These are phyloP conservation scores for Fraxinus ornus DNA, from an alignment of 305 asterid genomes.

Conservation along the genomic window DNA sequence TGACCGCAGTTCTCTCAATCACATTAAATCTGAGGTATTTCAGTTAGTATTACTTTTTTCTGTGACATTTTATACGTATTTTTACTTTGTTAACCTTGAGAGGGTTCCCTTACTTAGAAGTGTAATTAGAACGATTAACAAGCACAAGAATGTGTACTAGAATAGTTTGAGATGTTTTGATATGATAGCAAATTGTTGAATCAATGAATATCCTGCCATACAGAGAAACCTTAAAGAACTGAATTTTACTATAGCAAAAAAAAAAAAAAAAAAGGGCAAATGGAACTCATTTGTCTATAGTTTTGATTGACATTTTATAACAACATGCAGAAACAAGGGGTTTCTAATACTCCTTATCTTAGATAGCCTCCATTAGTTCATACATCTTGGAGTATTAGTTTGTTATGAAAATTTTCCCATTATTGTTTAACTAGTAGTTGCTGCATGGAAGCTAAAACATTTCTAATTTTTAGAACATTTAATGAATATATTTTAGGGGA, in stretches of 20 bases:
- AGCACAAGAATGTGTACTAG: neutral
- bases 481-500: neutral
- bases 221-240: neutral
- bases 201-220: neutral
- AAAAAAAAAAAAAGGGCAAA: neutral
- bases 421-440: neutral
- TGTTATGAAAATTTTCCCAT: neutral
- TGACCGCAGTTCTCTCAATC: slow-evolving; percentile 36
- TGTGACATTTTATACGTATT: neutral
- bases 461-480: neutral
- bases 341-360: neutral
- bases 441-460: neutral
- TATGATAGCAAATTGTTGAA: neutral
- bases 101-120: neutral
- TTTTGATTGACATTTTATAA: slow-evolving; percentile 1
- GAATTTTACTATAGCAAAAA: slow-evolving; percentile 11
- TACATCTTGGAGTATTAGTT: neutral
- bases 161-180: neutral
- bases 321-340: neutral
- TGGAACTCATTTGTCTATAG: neutral
- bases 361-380: neutral
- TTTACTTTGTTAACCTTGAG: neutral
- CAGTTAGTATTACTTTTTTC: slow-evolving; percentile 7
- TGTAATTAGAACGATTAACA: neutral
- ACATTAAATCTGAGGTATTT: slow-evolving; percentile 61